Conservation (phyloP, 2,329 filamentous ascomycete species). For the Paramyrothecium roridum region DNA sequence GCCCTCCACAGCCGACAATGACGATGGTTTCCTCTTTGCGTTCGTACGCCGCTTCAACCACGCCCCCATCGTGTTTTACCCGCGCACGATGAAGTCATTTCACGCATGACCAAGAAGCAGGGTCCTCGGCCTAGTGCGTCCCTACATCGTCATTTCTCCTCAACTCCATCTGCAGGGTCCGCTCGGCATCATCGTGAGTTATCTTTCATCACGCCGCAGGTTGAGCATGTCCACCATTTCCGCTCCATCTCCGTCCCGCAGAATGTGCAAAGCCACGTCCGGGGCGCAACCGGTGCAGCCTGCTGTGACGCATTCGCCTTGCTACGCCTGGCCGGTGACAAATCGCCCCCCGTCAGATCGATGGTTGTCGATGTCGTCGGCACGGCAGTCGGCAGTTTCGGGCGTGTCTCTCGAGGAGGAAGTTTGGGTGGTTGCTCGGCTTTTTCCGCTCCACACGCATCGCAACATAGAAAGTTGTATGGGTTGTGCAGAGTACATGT, state of each 20-base stretch:
- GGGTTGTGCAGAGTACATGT: constrained; percentile 58
- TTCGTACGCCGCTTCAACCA: not conserved
- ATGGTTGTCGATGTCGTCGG: constrained; percentile 16
- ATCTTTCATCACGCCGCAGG: constrained; percentile 53
- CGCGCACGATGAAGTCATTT: constrained; percentile 17
- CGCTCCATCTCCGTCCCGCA: constrained; percentile 50
- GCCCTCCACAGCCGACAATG: constrained; percentile 4
- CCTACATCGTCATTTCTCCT: constrained; percentile 1
- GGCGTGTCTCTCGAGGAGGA: constrained; percentile 9
- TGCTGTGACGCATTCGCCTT: not conserved
- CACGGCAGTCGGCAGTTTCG: constrained; percentile 6
- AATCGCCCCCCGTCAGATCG: constrained; percentile 28
- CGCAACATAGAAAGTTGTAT: constrained; percentile 47
- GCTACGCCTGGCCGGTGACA: constrained; percentile 13
- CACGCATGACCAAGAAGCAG: not conserved
- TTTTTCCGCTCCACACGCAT: constrained; percentile 50
- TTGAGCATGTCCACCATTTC: constrained; percentile 55
- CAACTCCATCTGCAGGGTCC: not conserved
- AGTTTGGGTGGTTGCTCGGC: constrained; percentile 11
- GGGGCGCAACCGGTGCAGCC: constrained; percentile 14
- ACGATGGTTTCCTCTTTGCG: constrained; percentile 1
- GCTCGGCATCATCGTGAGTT: constrained; percentile 29
- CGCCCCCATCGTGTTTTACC: not conserved
- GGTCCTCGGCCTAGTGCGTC: not conserved
- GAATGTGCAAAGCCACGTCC: constrained; percentile 48